Evolutionary conservation across 1,139 yeast genomes (phyloP).

Genomic region (Yamadazyma triangularis): DNA sequence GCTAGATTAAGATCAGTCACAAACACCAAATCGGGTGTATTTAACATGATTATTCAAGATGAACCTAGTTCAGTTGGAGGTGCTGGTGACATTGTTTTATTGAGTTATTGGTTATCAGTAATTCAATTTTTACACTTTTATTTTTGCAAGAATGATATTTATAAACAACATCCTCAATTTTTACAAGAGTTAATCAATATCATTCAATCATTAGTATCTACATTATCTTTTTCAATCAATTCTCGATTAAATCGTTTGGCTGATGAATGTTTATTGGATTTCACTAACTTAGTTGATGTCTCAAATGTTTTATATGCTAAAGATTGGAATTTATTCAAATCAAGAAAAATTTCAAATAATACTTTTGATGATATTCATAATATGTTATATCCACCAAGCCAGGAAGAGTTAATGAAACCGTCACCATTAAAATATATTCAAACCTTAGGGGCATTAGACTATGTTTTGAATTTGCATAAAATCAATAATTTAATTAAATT

Average conservation of each 20-base stretch:
- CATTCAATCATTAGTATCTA: conserved; percentile 57
- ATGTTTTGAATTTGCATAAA: conserved; percentile 77
- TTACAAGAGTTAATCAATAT: conserved; percentile 58
- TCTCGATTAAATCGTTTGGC: conserved; percentile 52
- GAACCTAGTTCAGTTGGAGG: conserved; percentile 24
- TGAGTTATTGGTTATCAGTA: conserved; percentile 72
- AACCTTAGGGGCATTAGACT: conserved; percentile 81
- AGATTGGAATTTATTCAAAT: conserved; percentile 73
- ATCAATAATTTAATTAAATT: conserved; percentile 72
- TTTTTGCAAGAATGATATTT: conserved; percentile 52
- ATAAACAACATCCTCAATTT: conserved; percentile 48
- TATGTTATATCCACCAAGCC: conserved; percentile 70
- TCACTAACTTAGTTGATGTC: conserved; percentile 62
- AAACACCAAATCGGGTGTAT: conserved; percentile 56
- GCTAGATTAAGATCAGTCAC: conserved; percentile 59
- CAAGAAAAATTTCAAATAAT: conserved; percentile 35
- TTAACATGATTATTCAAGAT: conserved; percentile 38
- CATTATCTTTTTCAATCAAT: conserved; percentile 62
- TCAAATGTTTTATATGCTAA: conserved; percentile 58
- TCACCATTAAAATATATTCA: conserved; percentile 86
- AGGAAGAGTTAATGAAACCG: conserved; percentile 63
- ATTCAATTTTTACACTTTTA: conserved; percentile 65
- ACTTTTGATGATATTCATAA: conserved; percentile 66
- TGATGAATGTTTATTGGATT: conserved; percentile 61
- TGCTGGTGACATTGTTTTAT: conserved; percentile 60